Conservation (phyloP, 306 rosid species). For the Rosa persica region DNA sequence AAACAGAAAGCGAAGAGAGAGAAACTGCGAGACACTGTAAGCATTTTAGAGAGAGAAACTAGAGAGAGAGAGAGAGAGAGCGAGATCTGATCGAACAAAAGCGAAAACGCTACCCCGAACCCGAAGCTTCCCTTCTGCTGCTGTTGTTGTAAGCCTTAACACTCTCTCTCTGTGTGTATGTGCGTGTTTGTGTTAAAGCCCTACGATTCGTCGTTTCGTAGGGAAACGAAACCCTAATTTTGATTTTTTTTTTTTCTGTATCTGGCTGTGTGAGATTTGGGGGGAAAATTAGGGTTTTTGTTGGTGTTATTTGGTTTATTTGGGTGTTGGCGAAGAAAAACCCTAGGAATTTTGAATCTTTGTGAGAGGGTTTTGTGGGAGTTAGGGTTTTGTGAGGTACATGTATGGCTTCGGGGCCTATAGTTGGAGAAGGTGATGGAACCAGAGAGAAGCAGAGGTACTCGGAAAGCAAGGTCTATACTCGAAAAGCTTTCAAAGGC, state of each 20-base stretch:
- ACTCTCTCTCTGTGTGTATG: slow-evolving; percentile 1
- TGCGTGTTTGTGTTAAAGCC: slow-evolving; percentile 11
- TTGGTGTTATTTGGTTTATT: neutral
- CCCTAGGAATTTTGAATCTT: slow-evolving; percentile 29
- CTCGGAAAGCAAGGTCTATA: slow-evolving; percentile 64
- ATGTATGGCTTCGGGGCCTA: slow-evolving; percentile 94
- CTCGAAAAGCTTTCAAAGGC: slow-evolving; percentile 62
- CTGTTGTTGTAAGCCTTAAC: slow-evolving; percentile 26
- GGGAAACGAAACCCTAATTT: slow-evolving; percentile 19
- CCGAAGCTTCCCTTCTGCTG: slow-evolving; percentile 41
- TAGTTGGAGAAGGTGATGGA: slow-evolving; percentile 67
- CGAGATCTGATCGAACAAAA: slow-evolving; percentile 68
- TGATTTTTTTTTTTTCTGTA: slow-evolving; percentile 24
- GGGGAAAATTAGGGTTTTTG: slow-evolving; percentile 41
- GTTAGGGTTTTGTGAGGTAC: slow-evolving; percentile 70
- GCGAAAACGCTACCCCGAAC: slow-evolving; percentile 27
- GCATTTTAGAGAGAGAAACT: slow-evolving; percentile 70
- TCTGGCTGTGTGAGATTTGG: slow-evolving; percentile 10
- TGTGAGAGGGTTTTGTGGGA: slow-evolving; percentile 20
- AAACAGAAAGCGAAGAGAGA: slow-evolving; percentile 18
- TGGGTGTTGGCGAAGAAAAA: neutral
- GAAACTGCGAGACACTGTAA: slow-evolving; percentile 15
- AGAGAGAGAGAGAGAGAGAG: neutral
- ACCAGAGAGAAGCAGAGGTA: slow-evolving; percentile 54
- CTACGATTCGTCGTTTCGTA: slow-evolving; percentile 4